These are phyloP conservation scores for Trichoderma breve DNA, from an alignment of 2,329 filamentous ascomycete species.

Conservation along the genomic window DNA sequence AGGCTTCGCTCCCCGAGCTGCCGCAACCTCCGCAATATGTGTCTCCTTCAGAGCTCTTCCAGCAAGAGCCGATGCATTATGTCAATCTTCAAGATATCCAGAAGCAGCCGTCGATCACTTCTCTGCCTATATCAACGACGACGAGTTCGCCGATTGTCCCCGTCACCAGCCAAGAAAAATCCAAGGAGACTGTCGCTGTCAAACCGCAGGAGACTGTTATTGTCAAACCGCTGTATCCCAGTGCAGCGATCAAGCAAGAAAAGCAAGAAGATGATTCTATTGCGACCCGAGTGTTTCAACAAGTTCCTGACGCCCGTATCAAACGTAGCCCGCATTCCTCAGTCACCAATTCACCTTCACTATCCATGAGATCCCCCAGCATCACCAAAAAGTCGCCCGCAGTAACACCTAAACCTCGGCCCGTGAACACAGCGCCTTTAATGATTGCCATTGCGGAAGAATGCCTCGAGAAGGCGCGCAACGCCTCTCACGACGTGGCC, in stretches of 20 bases:
- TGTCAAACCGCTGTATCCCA: constrained; percentile 9
- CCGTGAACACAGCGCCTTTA: constrained; percentile 55
- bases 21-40: constrained; percentile 25
- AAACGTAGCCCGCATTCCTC: constrained; percentile 41
- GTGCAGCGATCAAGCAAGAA: constrained; percentile 14
- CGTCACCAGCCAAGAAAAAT: constrained; percentile 7
- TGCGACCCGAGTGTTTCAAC: constrained; percentile 18
- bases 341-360: constrained; percentile 42
- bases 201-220: constrained; percentile 15
- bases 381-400: constrained; percentile 45
- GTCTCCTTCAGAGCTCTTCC: constrained; percentile 25
- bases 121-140: constrained; percentile 29
- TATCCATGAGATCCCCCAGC: constrained; percentile 40
- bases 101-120: constrained; percentile 29
- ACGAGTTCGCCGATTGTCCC: constrained; percentile 18
- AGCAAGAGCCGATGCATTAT: constrained; percentile 31
- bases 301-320: constrained; percentile 23
- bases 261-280: constrained; percentile 22
- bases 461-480: constrained; percentile 66
- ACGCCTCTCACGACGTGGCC: constrained; percentile 47
- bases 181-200: constrained; percentile 14
- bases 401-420: constrained; percentile 39
- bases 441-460: constrained; percentile 73
- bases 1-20: constrained; percentile 15
- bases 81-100: constrained; percentile 42